These are phyloP conservation scores for Aspergillus quadricinctus DNA, from an alignment of 2,329 filamentous ascomycete genomes.

Conservation along the genomic window DNA sequence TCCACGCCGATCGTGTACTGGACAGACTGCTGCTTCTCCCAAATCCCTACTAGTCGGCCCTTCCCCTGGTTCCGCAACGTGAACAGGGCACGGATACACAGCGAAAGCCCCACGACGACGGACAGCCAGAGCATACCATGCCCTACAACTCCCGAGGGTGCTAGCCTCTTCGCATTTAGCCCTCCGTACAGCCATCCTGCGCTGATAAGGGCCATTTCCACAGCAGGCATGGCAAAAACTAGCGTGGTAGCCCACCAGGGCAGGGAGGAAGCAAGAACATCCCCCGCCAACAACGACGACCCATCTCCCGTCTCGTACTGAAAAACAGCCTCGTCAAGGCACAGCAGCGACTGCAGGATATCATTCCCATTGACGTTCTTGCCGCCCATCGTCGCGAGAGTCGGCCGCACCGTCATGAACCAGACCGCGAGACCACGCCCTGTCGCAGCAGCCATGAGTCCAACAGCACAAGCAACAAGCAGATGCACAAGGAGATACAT, in stretches of 20 bases:
- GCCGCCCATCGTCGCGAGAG: slow-evolving; percentile 1
- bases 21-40: neutral
- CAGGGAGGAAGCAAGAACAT: neutral
- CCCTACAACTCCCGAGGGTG: neutral
- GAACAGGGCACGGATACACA: neutral
- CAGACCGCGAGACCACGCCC: slow-evolving; percentile 1
- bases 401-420: slow-evolving; percentile 2
- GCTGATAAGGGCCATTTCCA: neutral
- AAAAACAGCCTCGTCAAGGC: neutral
- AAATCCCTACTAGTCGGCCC: neutral
- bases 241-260: neutral
- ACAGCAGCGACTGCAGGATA: slow-evolving; percentile 1
- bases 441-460: slow-evolving; percentile 2
- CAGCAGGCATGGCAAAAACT: neutral
- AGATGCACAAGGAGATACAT: slow-evolving; percentile 3
- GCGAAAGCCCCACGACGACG: neutral
- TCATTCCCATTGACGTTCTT: slow-evolving; percentile 2
- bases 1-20: neutral
- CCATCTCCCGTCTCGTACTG: slow-evolving; percentile 1
- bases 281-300: neutral
- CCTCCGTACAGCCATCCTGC: slow-evolving; percentile 2
- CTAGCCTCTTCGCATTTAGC: neutral
- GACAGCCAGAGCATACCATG: neutral
- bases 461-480: slow-evolving; percentile 1
- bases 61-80: neutral